These are phyloP conservation scores for Thinopyrum elongatum DNA, from an alignment of 176 grass and related monocot genomes.

Conservation along the genomic window DNA sequence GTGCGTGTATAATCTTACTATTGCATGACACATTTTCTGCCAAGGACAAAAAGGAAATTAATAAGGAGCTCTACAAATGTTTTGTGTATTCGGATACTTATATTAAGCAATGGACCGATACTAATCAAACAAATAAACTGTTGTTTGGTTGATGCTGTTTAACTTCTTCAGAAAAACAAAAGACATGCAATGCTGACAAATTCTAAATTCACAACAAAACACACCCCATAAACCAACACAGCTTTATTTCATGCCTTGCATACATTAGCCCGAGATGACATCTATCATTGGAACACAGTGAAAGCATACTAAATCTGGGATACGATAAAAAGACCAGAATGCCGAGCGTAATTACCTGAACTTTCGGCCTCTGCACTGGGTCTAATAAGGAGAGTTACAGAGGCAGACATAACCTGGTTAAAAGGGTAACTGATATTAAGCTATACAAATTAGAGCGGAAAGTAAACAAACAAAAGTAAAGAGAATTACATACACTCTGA, in stretches of 20 bases:
- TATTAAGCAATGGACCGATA: background rate
- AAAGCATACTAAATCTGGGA: conserved; percentile 26
- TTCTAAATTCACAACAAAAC: background rate
- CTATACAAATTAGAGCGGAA: background rate
- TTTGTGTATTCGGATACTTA: background rate
- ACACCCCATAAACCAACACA: conserved; percentile 4
- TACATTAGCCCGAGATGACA: background rate
- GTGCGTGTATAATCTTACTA: background rate
- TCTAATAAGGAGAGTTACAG: conserved; percentile 17
- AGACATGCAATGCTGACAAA: background rate
- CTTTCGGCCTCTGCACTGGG: conserved; percentile 23
- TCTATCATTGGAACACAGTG: background rate
- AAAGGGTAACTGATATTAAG: conserved; percentile 17
- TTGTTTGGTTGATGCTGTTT: background rate
- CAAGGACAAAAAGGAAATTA: background rate
- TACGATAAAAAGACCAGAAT: background rate
- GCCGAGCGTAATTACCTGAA: conserved; percentile 26
- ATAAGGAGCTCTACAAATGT: background rate
- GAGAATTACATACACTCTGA: conserved; percentile 50
- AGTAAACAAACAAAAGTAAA: conserved; percentile 12
- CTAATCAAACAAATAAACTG: conserved; percentile 1
- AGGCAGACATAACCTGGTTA: conserved; percentile 44
- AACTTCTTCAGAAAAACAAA: background rate
- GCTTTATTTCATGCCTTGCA: background rate
- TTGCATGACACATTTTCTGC: background rate